Base-by-base conservation (phyloP, 768 basidiomycete genomes). In the Termitomyces titanicus region DNA sequence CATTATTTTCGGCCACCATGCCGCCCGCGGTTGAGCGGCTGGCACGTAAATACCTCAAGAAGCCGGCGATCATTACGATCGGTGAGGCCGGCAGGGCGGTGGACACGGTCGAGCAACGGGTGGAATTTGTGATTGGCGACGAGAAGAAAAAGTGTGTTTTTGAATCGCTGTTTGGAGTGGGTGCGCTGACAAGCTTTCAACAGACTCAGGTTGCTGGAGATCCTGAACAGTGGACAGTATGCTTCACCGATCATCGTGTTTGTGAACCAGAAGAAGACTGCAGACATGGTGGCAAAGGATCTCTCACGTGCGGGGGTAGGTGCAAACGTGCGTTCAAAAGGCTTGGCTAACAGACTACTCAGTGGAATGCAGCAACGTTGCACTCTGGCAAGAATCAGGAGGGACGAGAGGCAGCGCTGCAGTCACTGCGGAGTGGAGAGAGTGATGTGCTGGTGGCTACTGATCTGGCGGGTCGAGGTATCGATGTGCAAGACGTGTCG, bases 211-310 rank as follows among this genome's bases (percentile, higher is more conserved):
- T 69, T 98, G 67, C 74, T 97, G 65, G 96, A 98, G 67, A 92
- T 98, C 60, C 85, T 99, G 71, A 93, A 95, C 76, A 88, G 86
- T 58, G 88, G 85, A 39, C 78, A 81, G 58, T 93, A 85, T 69
- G 71, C 85, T 34, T 84, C 97, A 17, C 97, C 97, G 5, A 98
- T 99, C 63, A 99, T 99, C 60, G 91, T 94, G 18, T 99, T 98
- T 73, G 95, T 98, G 77, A 98, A 98, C 70, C 95, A 98, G 72
- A 99, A 99, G 80, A 97, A 98, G 80, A 96, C 94, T 12, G 96
- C 95, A 48, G 97, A 99, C 68, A 92, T 94, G 87, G 93, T 99
- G 33, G 89, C 93, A 37, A 95, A 95, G 69, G 95, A 98, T 66
- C 77, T 99, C 2, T 86, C 87, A 47, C 89, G 94, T 50, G 92